Conservation (phyloP, 2,329 filamentous ascomycete genomes). For the Colletotrichum acutatum region DNA sequence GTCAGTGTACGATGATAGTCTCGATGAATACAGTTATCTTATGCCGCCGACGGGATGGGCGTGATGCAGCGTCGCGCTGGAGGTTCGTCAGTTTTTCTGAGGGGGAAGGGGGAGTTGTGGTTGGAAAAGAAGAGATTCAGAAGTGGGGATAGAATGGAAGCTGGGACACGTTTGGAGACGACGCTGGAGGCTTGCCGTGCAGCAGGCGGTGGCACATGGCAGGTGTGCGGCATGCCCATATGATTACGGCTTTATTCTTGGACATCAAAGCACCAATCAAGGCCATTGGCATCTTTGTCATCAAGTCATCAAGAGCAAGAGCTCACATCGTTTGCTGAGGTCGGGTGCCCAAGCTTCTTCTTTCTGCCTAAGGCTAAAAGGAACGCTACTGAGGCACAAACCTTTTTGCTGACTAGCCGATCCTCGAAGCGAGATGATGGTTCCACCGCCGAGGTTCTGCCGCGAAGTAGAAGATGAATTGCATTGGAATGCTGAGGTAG, state of each 20-base stretch:
- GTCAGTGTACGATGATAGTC: conserved; percentile 29
- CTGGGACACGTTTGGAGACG: conserved; percentile 14
- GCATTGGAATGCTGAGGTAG: background rate
- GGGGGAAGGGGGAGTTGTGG: conserved; percentile 4
- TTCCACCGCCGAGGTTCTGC: conserved; percentile 21
- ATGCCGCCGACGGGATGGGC: conserved; percentile 3
- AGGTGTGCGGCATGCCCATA: background rate
- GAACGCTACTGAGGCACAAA: background rate
- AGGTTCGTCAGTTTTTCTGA: conserved; percentile 23
- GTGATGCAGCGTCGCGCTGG: conserved; percentile 23
- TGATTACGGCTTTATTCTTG: conserved; percentile 5
- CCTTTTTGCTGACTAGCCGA: background rate
- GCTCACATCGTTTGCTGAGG: background rate
- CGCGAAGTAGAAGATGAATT: background rate
- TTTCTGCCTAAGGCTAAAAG: background rate
- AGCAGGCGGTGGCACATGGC: background rate
- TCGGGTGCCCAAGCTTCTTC: background rate
- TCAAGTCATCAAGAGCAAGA: background rate
- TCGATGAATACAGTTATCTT: conserved; percentile 18
- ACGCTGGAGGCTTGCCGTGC: background rate
- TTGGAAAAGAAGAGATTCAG: background rate
- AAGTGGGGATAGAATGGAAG: conserved; percentile 1
- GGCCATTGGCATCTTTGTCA: conserved; percentile 9
- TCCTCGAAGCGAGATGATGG: conserved; percentile 22
- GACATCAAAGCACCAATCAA: background rate